Percentiles rank a stretch among this genome's conserved stretches.
Evolutionary conservation across 2,329 filamentous ascomycete species (phyloP).

Genomic region (Biscogniauxia mediterranea): DNA sequence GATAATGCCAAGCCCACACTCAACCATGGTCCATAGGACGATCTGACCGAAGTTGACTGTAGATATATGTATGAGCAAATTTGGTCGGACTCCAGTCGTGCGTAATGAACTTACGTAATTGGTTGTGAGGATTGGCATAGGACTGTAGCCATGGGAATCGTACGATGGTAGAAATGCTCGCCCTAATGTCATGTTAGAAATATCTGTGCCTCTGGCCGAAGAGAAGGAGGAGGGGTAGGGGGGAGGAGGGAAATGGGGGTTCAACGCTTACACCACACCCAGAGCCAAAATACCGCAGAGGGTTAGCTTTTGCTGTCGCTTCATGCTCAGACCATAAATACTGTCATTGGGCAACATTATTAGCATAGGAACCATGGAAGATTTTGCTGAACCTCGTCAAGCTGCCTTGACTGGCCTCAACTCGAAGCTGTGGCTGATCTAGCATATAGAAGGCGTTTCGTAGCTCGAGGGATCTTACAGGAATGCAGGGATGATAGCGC

Average conservation of each 20-base stretch:
- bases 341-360: background rate
- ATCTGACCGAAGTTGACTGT: slow-evolving; percentile 12
- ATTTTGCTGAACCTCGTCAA: background rate
- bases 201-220: background rate
- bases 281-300: slow-evolving; percentile 2
- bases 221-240: background rate
- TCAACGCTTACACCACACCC: background rate
- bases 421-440: background rate
- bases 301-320: slow-evolving; percentile 10
- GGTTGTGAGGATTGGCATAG: background rate
- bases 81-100: background rate
- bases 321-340: slow-evolving; percentile 21
- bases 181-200: slow-evolving; percentile 7
- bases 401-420: background rate
- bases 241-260: no score
- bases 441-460: background rate
- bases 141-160: slow-evolving; percentile 12
- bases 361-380: background rate
- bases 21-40: slow-evolving; percentile 31
- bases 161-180: slow-evolving; percentile 18
- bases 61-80: background rate
- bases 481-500: slow-evolving; percentile 10
- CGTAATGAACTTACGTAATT: slow-evolving; percentile 15
- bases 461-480: background rate
- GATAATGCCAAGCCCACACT: slow-evolving; percentile 33